Conservation (phyloP, 495 filamentous ascomycete genomes). For the Neurospora terricola region DNA sequence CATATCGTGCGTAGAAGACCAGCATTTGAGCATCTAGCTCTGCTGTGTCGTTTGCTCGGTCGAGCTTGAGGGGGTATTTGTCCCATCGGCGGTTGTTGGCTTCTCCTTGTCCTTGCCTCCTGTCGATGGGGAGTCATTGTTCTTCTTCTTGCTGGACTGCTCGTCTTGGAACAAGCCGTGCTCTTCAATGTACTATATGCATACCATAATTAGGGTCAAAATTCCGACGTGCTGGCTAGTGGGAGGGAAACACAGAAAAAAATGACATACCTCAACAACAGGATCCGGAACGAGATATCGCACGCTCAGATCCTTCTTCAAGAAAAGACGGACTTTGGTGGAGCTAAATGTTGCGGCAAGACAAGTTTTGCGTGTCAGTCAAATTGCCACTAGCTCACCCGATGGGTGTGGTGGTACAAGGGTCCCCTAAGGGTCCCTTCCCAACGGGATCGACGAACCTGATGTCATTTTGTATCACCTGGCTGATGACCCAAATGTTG, state of each 20-base stretch:
- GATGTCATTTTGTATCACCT: conserved; percentile 84
- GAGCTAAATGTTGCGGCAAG: conserved; percentile 30
- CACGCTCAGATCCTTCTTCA: conserved; percentile 72
- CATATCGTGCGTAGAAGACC: not conserved
- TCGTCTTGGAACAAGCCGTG: conserved; percentile 66
- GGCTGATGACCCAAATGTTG: conserved; percentile 81
- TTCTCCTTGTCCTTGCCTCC: conserved; percentile 24
- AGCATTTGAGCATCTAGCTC: not conserved
- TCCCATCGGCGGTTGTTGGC: not conserved
- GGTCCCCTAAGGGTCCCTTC: not conserved
- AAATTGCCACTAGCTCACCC: not conserved
- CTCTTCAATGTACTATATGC: conserved; percentile 69
- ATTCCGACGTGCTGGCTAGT: conserved; percentile 33
- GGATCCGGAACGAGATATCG: conserved; percentile 28
- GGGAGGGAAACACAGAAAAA: not conserved
- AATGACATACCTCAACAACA: conserved; percentile 17
- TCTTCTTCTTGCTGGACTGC: conserved; percentile 20
- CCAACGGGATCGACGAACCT: conserved; percentile 18
- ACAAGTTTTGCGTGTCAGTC: not conserved
- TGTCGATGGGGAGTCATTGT: conserved; percentile 15
- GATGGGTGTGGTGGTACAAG: not conserved
- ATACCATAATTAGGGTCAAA: conserved; percentile 25
- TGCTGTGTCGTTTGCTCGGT: not conserved
- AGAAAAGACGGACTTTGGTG: conserved; percentile 79
- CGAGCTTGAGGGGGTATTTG: not conserved